Evolutionary conservation across 257 asterid genomes (phyloP), one percentile per base, ranked within the genome.

Genomic region (Gentiana straminea): DNA sequence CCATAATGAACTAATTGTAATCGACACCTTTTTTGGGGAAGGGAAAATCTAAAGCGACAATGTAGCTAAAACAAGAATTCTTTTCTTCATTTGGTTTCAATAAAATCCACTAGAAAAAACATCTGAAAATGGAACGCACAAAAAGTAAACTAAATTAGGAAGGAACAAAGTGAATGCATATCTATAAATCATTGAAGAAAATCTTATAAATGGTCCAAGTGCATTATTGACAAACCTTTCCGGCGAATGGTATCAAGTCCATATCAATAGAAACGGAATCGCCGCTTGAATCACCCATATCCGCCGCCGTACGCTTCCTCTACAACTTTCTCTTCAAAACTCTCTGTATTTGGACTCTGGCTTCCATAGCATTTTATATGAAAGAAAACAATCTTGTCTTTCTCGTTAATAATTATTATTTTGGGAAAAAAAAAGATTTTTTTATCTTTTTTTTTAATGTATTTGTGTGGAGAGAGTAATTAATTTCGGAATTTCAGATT

Each of bases 211-310:
- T 7, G 9, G 9, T 0, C 46, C 39, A 15, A 56, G 49, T 58
- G 64, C 36, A 57, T 15, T 68, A 64, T 61, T 63, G 54, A 24
- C 24, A 24, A 66, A 92, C 98, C 98, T 92, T 92, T 58, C 95
- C 91, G 77, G 84, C 75, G 60, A 81, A 70, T 60, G 92, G 70
- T 68, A 75, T 54, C 64, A 97, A 73, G 64, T 88, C 97, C 76
- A 91, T 84, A 73, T 83, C 95, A 50, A 87, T 78, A 64, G 94
- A 84, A 71, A 91, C 86, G 68, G 96, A 83, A 71, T 81, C 93
- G 83, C 88, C 84, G 86, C 90, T 76, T 58, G 98, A 88, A 58
- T 88, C 97, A 83, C 81, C 94, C 98, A 92, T 88, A 24, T 78
- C 59, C 37, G 62, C 39, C 41, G 58, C 39, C 64, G 57, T 49